Conservation (phyloP, 75 land plant species). For the Sequoiadendron giganteum region DNA sequence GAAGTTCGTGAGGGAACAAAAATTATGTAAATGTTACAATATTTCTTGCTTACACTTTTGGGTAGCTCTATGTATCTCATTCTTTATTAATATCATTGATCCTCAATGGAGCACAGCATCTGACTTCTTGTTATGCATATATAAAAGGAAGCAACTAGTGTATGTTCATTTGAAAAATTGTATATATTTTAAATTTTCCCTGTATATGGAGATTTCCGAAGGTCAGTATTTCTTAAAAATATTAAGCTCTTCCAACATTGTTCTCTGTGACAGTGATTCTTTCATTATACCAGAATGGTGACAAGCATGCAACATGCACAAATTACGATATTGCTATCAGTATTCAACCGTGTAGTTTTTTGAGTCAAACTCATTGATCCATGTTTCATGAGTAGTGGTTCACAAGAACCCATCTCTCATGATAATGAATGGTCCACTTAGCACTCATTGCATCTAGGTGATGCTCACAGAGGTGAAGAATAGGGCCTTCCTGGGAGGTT, state of each 20-base stretch:
- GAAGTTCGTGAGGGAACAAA: background rate
- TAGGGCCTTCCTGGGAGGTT: too few species aligned
- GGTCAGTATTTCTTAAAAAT: background rate
- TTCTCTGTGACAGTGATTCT: background rate
- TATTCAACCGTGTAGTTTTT: too few species aligned
- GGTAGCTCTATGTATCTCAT: background rate
- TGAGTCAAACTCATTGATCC: too few species aligned
- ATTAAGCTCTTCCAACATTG: background rate
- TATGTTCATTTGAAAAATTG: background rate
- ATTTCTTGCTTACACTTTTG: background rate
- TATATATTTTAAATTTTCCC: background rate
- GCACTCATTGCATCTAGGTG: too few species aligned
- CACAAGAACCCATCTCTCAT: too few species aligned
- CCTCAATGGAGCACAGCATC: background rate
- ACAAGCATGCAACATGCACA: background rate
- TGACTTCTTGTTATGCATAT: background rate
- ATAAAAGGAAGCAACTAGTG: background rate
- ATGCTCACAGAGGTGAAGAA: too few species aligned
- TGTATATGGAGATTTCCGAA: background rate
- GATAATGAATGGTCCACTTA: too few species aligned
- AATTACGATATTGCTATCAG: too few species aligned
- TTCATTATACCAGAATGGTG: background rate
- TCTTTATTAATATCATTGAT: background rate
- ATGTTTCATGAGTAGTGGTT: too few species aligned
- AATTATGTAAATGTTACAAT: background rate